Evolutionary conservation across 441 rosid species (phyloP), one percentile per base, ranked within the genome.

Genomic region (Cnidoscolus chayamansa): DNA sequence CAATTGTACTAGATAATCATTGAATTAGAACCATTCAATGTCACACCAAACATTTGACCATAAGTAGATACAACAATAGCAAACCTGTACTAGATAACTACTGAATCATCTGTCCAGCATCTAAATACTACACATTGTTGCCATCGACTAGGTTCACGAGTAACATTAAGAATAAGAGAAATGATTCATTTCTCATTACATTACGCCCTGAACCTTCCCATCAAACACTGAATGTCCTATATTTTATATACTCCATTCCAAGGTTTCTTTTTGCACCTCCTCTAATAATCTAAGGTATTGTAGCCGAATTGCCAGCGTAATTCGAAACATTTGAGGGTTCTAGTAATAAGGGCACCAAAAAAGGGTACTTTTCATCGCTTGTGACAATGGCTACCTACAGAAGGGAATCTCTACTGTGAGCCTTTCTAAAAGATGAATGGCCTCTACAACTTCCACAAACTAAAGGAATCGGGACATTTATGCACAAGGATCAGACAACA

Each of bases 381-480:
- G n/a, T n/a, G n/a, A n/a, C n/a, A n/a, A 35, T 19, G 10, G 53
- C 63, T 58, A 37, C 61, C 50, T 13, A 12, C 19, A 19, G 19
- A 19, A 11, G 35, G 40, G 62, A 43, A 51, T 45, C 49, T 63
- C 71, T 40, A 49, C 25, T 45, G 45, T 11, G 30, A 15, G 64
- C 70, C 60, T 66, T 71, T 83, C 63, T 72, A 77, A 76, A 71
- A 25, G 57, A 67, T 58, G 61, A 71, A 71, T 74, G 69, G 80
- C 77, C 73, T 76, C 74, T 68, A 60, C 70, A 12, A 63, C 71
- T 66, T 53, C 73, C 71, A 66, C 11, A 56, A 48, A 40, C 74
- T 58, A 16, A 16, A 56, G 31, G 16, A 53, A 43, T 40, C 54
- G 32, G 4, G 60, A 67, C 2, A 64, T 72, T 51, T 80, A 65